Base-by-base conservation (phyloP, 2,329 filamentous ascomycete genomes). In the Penicillium vulpinum region DNA sequence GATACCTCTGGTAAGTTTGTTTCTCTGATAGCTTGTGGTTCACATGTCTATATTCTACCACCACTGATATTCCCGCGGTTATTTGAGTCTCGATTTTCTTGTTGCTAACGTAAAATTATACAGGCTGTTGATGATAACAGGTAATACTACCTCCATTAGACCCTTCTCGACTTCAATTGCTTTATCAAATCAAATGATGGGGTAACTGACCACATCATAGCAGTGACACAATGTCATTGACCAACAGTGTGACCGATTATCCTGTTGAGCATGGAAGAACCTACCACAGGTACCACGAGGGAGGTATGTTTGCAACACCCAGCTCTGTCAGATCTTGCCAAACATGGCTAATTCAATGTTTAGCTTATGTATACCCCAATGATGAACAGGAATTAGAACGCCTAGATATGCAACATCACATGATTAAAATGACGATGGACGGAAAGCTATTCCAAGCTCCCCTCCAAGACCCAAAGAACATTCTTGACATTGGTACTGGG, bases 401-500 rank as follows among this genome's bases (percentile, higher is more conserved):
- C 13, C 73, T 84, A 16, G 81, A 85, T 59, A 71, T 82, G 61
- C 80, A 82, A 62, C 82, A 85, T 68, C 78, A 83, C 62, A 77
- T 85, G 64, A 79, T 81, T 68, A 79, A 78, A 46, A 56, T 81
- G 40, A 63, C 80, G 31, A 75, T 80, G 38, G 70, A 76, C 38
- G 77, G 76, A 35, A 70, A 69, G 38, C 67, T 84, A 36, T 79
- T 77, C 67, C 73, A 78, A 44, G 76, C 80, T 8, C 81, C 81
- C 15, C 65, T 83, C 3, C 63, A 71, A 13, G 65, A 75, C n/a
- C 75, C 77, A 4, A 68, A 78, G 56, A 75, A 75, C 24, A 80
- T 86, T 15, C 74, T 86, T 10, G 83, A 86, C 63, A 73, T 86
- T 10, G 83, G 84, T 46, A 85, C 82, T 7, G 86, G 86, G 16